Evolutionary conservation across 306 rosid genomes (phyloP).

Genomic region (Inga leiocalycina): DNA sequence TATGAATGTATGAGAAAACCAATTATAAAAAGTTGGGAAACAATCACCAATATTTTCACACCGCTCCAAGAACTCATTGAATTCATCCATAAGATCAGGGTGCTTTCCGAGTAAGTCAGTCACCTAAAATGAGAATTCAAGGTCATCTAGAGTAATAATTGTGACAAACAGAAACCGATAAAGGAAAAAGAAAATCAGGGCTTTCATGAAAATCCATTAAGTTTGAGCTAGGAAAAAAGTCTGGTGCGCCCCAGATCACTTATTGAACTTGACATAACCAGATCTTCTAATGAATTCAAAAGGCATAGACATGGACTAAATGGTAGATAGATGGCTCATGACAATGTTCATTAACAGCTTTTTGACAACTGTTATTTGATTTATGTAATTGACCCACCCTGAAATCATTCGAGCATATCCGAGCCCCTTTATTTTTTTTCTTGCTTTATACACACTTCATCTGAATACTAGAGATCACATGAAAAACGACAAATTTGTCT

Average conservation of each 20-base stretch:
- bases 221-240: constrained; percentile 17
- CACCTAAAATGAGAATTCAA: constrained; percentile 60
- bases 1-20: constrained; percentile 1
- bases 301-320: neutral
- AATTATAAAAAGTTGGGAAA: neutral
- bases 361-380: neutral
- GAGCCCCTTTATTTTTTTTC: neutral
- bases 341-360: neutral
- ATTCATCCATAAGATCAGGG: constrained; percentile 91
- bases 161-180: constrained; percentile 13
- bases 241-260: constrained; percentile 16
- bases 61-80: constrained; percentile 83
- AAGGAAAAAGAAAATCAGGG: neutral
- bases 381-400: neutral
- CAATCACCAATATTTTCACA: constrained; percentile 87
- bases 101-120: constrained; percentile 86
- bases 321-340: neutral
- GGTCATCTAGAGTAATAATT: constrained; percentile 21
- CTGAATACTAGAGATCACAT: neutral
- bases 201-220: neutral
- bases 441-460: neutral
- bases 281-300: neutral
- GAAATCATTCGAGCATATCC: neutral
- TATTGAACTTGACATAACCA: neutral
- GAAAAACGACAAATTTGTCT: neutral